Evolutionary conservation across 352 stramenopile genomes (phyloP).

Genomic region (Globisporangium heterothallicum): DNA sequence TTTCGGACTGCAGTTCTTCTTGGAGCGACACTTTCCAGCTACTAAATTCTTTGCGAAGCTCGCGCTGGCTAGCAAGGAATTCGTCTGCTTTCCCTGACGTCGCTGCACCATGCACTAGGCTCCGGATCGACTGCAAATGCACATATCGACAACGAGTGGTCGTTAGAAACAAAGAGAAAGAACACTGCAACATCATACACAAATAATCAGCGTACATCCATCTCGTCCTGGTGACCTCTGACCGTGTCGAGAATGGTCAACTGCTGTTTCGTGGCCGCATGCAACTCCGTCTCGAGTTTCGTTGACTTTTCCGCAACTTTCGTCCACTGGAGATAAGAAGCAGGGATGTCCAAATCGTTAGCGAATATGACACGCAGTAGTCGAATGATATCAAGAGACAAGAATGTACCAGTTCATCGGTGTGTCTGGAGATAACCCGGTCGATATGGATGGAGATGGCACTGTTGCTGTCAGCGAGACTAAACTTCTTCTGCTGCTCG

Average conservation of each 20-base stretch:
- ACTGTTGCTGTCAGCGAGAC: slow-evolving; percentile 44
- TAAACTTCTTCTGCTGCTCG: slow-evolving; percentile 56
- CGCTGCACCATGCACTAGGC: slow-evolving; percentile 1
- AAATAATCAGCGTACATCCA: slow-evolving; percentile 25
- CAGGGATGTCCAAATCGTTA: too few relatives aligned
- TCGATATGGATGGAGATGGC: slow-evolving; percentile 65
- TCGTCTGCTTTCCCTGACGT: slow-evolving; percentile 1
- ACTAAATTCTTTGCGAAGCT: slow-evolving; percentile 20
- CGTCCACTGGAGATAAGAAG: slow-evolving; percentile 53
- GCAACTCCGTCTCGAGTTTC: slow-evolving; percentile 27
- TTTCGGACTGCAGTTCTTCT: slow-evolving; percentile 34
- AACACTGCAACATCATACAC: neutral
- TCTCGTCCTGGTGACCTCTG: slow-evolving; percentile 33
- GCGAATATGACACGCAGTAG: too few relatives aligned
- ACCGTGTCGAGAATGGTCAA: slow-evolving; percentile 20
- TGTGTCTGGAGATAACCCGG: slow-evolving; percentile 53
- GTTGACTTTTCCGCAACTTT: slow-evolving; percentile 39
- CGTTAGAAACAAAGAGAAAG: neutral
- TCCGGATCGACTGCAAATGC: slow-evolving; percentile 9
- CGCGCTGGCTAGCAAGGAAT: slow-evolving; percentile 9
- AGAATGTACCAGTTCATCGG: slow-evolving; percentile 50
- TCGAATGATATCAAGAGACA: neutral
- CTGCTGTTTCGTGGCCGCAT: slow-evolving; percentile 22
- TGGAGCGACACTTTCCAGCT: slow-evolving; percentile 22
- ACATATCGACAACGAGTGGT: neutral